These are phyloP conservation scores for Cyclotella cryptica DNA, from an alignment of 108 stramenopile genomes.

Conservation along the genomic window DNA sequence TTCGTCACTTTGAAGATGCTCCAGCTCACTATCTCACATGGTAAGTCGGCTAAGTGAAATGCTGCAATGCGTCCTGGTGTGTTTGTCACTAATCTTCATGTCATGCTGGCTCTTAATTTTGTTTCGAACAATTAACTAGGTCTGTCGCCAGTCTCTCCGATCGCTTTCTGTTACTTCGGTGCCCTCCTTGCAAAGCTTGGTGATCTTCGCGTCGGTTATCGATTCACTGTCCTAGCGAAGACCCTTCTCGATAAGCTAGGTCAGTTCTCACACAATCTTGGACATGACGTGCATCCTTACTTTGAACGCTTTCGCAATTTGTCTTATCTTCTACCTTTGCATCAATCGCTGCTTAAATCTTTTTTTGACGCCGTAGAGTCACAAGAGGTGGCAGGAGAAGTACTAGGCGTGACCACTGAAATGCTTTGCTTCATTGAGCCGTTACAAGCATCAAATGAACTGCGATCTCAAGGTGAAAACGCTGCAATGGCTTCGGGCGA, in stretches of 20 bases:
- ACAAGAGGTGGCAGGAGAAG: conserved; percentile 12
- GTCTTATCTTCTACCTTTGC: too few relatives aligned
- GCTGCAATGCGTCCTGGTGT: too few relatives aligned
- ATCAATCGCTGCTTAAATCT: too few relatives aligned
- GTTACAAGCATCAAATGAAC: conserved; percentile 2
- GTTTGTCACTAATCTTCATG: not conserved
- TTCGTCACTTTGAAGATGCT: conserved; percentile 17
- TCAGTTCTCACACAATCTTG: too few relatives aligned
- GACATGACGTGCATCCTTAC: too few relatives aligned
- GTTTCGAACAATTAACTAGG: not conserved
- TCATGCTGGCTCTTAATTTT: not conserved
- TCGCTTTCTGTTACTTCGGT: conserved; percentile 19
- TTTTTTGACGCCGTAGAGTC: conserved; percentile 12
- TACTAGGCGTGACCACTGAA: not conserved
- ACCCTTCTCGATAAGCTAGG: too few relatives aligned
- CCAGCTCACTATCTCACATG: conserved; percentile 17
- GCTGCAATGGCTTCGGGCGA: conserved; percentile 29
- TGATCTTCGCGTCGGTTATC: not conserved
- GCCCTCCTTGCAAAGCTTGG: not conserved
- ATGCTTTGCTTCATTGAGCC: conserved; percentile 14
- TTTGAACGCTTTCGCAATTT: too few relatives aligned
- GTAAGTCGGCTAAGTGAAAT: not conserved
- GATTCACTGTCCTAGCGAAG: conserved; percentile 8
- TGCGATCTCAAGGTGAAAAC: not conserved
- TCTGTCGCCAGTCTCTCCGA: conserved; percentile 11